Conservation (phyloP, 495 filamentous ascomycete species). For the Sphaerosporella brunnea region DNA sequence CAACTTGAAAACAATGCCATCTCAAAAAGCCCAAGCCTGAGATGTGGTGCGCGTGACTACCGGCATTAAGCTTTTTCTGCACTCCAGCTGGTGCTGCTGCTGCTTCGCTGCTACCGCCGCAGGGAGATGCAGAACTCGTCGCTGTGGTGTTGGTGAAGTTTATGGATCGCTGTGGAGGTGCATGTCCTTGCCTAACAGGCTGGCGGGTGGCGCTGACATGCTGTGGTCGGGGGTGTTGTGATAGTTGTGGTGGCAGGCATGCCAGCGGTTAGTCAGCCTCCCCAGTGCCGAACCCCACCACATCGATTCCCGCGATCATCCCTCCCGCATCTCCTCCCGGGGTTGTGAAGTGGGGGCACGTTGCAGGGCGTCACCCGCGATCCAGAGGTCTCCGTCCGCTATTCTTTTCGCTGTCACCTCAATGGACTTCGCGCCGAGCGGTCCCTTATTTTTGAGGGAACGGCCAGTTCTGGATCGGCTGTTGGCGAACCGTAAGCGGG, state of each 20-base stretch:
- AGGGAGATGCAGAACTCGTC: slow-evolving; percentile 5
- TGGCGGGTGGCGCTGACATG: slow-evolving; percentile 22
- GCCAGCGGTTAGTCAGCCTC: neutral
- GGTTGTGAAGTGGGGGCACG: no score
- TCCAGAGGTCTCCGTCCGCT: no score
- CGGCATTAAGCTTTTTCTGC: slow-evolving; percentile 58
- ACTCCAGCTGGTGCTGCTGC: slow-evolving; percentile 34
- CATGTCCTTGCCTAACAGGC: slow-evolving; percentile 36
- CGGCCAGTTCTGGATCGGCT: no score
- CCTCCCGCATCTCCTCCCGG: no score
- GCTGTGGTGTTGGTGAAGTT: slow-evolving; percentile 40
- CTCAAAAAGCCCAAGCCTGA: neutral
- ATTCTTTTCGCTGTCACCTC: no score
- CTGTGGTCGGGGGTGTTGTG: neutral
- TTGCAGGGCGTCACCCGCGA: no score
- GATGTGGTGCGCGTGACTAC: slow-evolving; percentile 32
- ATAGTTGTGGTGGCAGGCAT: no score
- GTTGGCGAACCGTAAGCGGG: no score
- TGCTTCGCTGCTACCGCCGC: slow-evolving; percentile 29
- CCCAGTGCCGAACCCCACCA: no score
- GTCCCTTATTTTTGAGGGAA: no score
- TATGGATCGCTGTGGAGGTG: slow-evolving; percentile 46
- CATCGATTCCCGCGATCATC: no score
- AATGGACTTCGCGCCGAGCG: no score
- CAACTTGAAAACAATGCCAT: neutral